Evolutionary conservation across 2,329 filamentous ascomycete species (phyloP), one percentile per base, ranked within the genome.

Genomic region (Trichoderma lentiforme): DNA sequence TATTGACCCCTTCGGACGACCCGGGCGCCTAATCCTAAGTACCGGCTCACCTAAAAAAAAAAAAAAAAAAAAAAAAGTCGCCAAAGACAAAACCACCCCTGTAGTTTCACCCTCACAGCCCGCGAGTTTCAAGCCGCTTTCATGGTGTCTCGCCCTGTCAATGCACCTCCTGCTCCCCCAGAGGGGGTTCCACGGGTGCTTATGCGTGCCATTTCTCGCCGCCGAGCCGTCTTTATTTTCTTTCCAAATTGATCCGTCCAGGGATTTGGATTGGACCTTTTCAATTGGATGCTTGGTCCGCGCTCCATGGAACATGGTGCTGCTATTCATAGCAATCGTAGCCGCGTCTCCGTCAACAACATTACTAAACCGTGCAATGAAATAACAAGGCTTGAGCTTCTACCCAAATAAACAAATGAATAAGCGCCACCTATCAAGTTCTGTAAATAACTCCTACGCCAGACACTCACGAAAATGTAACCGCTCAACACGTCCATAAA

Each of bases 91-190:
- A 47, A 30, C 28, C 7, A 12, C 60, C 65, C 68, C 58, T 70
- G 68, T 18, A 43, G 68, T 70, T 70, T 70, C 68, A 70, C 39
- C 68, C 57, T 11, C 57, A 43, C 68, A 39, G 57, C 21, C 47
- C 68, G 21, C 28, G 18, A 56, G 68, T 70, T 70, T 70, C 68
- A 70, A 64, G 15, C 67, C 58, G 6, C n/a, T 12, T 34, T 36
- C 14, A 60, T 43, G 53, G 56, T 51, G 62, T 34, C 43, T 65
- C 43, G 63, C 4, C 43, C 66, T 61, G 66, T 69, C 57, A 69
- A 69, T 69, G 66, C 65, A 36, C 24, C 62, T n/a, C 62, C 56
- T 51, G n/a, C 58, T 47, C 43, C 43, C 43, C 18, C 43, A 47
- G 43, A 21, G 43, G n/a, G 39, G 18, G 36, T 21, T 15, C 43